Conservation (phyloP, 2,329 filamentous ascomycete species). For the Fusarium globosum region DNA sequence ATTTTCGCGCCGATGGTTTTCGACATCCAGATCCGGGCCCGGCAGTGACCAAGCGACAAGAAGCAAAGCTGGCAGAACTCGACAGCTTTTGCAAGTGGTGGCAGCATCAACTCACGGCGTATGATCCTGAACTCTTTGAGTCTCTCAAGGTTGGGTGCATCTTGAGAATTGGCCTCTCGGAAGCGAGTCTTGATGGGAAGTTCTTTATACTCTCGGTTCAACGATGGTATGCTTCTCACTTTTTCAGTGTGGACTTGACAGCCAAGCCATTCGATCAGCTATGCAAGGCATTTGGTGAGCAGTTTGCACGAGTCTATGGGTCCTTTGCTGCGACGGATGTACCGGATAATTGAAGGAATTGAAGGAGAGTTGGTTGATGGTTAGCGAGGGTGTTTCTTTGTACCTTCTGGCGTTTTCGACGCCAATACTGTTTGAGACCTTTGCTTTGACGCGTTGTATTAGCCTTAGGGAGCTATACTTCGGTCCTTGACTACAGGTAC, state of each 20-base stretch:
- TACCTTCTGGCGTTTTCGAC: too few relatives aligned
- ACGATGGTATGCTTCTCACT: neutral
- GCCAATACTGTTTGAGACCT: neutral
- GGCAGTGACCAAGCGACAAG: neutral
- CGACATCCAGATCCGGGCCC: neutral
- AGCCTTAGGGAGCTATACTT: neutral
- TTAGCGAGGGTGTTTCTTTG: neutral
- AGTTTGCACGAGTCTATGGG: neutral
- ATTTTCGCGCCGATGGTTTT: neutral
- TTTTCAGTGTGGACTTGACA: neutral
- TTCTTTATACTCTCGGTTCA: neutral
- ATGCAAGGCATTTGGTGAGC: neutral
- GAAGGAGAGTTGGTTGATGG: neutral
- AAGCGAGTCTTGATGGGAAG: neutral
- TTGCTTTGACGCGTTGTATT: neutral
- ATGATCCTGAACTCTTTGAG: neutral
- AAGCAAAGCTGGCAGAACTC: neutral
- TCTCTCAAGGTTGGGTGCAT: neutral
- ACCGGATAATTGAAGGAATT: neutral
- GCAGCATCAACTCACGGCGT: neutral
- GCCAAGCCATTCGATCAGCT: neutral
- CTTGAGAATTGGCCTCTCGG: neutral
- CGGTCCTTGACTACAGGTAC: neutral
- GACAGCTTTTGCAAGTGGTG: neutral
- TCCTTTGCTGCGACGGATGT: neutral